phyloP scores from a whole-genome alignment of 805 yeast genomes.

The Priceomyces medius region DNA sequence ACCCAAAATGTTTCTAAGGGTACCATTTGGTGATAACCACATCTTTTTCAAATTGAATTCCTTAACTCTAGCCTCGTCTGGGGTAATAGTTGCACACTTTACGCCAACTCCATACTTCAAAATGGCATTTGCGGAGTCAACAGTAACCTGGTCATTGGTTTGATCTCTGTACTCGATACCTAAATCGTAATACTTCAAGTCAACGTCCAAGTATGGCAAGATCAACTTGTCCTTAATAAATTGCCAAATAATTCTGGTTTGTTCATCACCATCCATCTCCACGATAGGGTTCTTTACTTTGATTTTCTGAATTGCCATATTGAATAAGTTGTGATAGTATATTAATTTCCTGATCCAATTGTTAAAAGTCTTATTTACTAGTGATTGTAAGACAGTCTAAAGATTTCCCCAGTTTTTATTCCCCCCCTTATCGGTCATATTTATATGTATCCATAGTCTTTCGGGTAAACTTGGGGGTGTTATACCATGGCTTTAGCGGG shows the following conservation, averaged over 20 bases:
- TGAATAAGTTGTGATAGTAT: too few species aligned
- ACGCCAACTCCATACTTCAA: conserved; percentile 88
- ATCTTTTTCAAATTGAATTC: conserved; percentile 89
- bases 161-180: conserved; percentile 83
- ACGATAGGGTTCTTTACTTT: conserved; percentile 85
- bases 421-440: neutral
- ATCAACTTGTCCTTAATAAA: conserved; percentile 82
- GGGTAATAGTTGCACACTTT: conserved; percentile 98
- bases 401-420: neutral
- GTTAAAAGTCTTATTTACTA: neutral
- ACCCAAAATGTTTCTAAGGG: conserved; percentile 91
- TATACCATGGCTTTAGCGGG: neutral
- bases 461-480: neutral
- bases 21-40: conserved; percentile 98
- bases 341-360: too few species aligned
- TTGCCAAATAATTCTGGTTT: conserved; percentile 96
- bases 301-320: conserved; percentile 48
- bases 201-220: conserved; percentile 80
- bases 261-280: conserved; percentile 97
- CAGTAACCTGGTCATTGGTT: conserved; percentile 85
- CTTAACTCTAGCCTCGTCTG: conserved; percentile 91
- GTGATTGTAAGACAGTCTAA: neutral
- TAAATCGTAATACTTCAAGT: conserved; percentile 87
- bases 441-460: conserved; percentile 1
- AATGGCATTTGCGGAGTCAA: conserved; percentile 88